phyloP scores from a whole-genome alignment of 2,329 filamentous ascomycete species.

The Apiospora arundinis region DNA sequence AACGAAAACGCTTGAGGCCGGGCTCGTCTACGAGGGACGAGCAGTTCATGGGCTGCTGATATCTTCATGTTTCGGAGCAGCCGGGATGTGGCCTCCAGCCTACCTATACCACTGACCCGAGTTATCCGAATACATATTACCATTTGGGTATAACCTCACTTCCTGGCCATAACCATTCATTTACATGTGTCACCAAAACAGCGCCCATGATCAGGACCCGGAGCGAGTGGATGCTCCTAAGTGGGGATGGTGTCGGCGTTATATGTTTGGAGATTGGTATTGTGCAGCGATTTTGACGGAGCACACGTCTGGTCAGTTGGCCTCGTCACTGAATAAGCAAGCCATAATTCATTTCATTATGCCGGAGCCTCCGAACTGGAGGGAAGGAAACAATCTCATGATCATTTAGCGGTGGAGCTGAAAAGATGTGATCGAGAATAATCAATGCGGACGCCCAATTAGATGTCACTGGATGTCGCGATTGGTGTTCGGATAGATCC shows the following conservation, averaged over 20 bases:
- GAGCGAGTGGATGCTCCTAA: background rate
- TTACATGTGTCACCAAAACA: background rate
- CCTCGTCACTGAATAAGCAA: too few relatives aligned
- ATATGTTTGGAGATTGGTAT: background rate
- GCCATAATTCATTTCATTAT: background rate
- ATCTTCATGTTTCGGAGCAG: background rate
- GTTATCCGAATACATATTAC: background rate
- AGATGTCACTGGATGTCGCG: background rate
- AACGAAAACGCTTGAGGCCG: background rate
- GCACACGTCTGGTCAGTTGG: background rate
- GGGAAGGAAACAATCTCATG: background rate
- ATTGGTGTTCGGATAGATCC: background rate
- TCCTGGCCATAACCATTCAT: background rate
- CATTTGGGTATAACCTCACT: slow-evolving; percentile 4
- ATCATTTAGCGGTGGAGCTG: background rate
- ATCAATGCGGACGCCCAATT: background rate
- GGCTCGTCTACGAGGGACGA: background rate
- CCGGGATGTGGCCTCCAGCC: background rate
- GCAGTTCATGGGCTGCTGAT: background rate
- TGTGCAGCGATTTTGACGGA: background rate
- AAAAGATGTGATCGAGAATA: background rate
- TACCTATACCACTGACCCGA: background rate
- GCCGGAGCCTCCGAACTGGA: slow-evolving; percentile 1
- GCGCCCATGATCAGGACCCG: background rate
- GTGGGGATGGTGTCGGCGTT: background rate